Evolutionary conservation across 225 moss, liverwort and hornwort genomes (phyloP).

Genomic region (Polytrichum commune): DNA sequence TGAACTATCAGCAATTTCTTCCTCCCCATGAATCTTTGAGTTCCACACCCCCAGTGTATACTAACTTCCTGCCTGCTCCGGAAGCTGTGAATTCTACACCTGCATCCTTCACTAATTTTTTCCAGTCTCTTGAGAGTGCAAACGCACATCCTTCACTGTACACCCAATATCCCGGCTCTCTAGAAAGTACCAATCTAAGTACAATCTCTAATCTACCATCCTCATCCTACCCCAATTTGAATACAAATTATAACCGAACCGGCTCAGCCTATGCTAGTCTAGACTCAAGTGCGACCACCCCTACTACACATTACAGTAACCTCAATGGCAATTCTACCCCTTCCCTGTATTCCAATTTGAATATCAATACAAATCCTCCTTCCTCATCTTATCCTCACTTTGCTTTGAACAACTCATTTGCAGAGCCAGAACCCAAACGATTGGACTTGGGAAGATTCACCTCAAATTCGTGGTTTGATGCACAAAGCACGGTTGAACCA

Average conservation of each 20-base stretch:
- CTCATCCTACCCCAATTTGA: constrained; percentile 33
- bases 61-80: constrained; percentile 30
- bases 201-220: constrained; percentile 16
- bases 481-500: constrained; percentile 31
- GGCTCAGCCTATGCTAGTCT: constrained; percentile 31
- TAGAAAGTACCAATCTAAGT: constrained; percentile 26
- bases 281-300: constrained; percentile 20
- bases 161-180: constrained; percentile 27
- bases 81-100: constrained; percentile 36
- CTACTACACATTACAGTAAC: constrained; percentile 22
- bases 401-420: constrained; percentile 26
- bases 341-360: constrained; percentile 16
- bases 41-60: constrained; percentile 29
- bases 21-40: constrained; percentile 36
- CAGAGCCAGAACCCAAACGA: constrained; percentile 39
- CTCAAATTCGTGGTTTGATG: constrained; percentile 45
- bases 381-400: constrained; percentile 19
- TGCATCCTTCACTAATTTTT: constrained; percentile 36
- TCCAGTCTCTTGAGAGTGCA: constrained; percentile 34
- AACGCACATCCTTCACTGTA: constrained; percentile 34
- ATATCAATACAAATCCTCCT: background rate
- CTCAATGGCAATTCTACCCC: constrained; percentile 25
- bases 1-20: constrained; percentile 45
- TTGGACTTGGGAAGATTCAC: constrained; percentile 40
- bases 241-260: constrained; percentile 17